Conservation (phyloP, 306 rosid species). For the Rosa rugosa region DNA sequence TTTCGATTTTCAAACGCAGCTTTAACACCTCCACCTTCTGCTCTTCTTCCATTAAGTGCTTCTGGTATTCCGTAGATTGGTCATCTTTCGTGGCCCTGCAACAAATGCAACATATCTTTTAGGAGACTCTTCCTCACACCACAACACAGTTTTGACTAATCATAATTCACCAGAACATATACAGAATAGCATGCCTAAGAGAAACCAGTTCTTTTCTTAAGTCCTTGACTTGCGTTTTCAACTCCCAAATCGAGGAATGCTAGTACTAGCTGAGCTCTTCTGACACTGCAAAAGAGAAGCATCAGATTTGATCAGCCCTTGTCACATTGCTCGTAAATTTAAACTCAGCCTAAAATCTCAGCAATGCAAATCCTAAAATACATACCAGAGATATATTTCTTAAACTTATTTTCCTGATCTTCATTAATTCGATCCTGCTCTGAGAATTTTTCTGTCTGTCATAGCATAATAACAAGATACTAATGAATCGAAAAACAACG, state of each 20-base stretch:
- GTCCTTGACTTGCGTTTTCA: neutral
- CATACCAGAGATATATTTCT: neutral
- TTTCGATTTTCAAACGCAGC: conserved; percentile 2
- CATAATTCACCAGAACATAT: neutral
- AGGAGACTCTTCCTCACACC: neutral
- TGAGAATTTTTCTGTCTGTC: neutral
- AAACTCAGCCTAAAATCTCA: neutral
- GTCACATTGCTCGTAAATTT: neutral
- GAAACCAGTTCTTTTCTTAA: neutral
- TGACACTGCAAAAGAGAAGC: neutral
- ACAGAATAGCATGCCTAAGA: neutral
- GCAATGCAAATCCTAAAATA: neutral
- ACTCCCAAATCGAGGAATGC: neutral
- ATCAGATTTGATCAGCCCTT: neutral
- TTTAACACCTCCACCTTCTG: neutral
- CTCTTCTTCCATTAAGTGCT: neutral
- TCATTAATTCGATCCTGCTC: neutral
- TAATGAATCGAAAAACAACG: neutral
- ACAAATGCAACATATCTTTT: neutral
- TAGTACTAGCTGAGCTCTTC: neutral
- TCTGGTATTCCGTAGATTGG: neutral
- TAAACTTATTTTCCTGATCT: neutral
- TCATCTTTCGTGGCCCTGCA: neutral
- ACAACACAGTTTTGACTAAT: neutral
- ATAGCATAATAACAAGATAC: neutral